A percentile compares a stretch with the other conserved stretches of the same genome.
Evolutionary conservation across 108 stramenopile genomes (phyloP).

Genomic region (Cyclostephanos invisitatus): DNA sequence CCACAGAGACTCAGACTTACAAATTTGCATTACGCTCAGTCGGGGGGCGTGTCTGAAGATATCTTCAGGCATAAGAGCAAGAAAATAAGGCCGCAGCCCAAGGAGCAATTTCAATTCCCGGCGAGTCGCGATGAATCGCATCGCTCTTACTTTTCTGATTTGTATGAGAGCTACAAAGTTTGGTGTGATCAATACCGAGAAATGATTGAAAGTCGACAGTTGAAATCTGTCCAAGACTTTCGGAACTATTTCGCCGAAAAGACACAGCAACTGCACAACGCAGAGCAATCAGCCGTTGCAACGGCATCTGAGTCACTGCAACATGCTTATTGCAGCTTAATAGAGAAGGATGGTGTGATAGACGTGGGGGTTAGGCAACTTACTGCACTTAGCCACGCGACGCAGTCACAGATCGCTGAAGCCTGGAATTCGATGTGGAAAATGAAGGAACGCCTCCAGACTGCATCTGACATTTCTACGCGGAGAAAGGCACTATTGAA

Average conservation of each 20-base stretch:
- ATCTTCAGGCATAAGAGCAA: constrained; percentile 21
- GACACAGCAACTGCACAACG: constrained; percentile 55
- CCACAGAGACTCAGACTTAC: constrained; percentile 24
- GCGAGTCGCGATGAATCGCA: constrained; percentile 57
- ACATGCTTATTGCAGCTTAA: constrained; percentile 66
- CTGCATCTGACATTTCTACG: constrained; percentile 68
- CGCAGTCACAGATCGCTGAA: constrained; percentile 64
- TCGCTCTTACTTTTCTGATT: constrained; percentile 76
- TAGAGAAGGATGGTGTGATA: constrained; percentile 70
- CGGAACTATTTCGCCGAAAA: constrained; percentile 68
- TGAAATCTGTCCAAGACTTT: constrained; percentile 71
- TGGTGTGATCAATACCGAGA: constrained; percentile 65
- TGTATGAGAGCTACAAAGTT: constrained; percentile 76
- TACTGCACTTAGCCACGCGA: constrained; percentile 66
- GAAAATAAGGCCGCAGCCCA: constrained; percentile 38
- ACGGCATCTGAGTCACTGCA: constrained; percentile 59
- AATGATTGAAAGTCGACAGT: constrained; percentile 57
- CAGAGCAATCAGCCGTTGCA: constrained; percentile 68
- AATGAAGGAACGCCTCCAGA: constrained; percentile 74
- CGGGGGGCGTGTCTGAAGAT: neutral
- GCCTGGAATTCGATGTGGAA: constrained; percentile 84
- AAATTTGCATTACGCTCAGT: constrained; percentile 17
- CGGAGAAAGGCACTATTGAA: constrained; percentile 60
- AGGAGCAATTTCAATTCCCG: constrained; percentile 60
- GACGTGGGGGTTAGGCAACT: constrained; percentile 61